Percentiles rank a stretch among this genome's conserved stretches.
phyloP scores from a whole-genome alignment of 1,284 basidiomycete genomes.

The Pyrrhoderma lamaoense region DNA sequence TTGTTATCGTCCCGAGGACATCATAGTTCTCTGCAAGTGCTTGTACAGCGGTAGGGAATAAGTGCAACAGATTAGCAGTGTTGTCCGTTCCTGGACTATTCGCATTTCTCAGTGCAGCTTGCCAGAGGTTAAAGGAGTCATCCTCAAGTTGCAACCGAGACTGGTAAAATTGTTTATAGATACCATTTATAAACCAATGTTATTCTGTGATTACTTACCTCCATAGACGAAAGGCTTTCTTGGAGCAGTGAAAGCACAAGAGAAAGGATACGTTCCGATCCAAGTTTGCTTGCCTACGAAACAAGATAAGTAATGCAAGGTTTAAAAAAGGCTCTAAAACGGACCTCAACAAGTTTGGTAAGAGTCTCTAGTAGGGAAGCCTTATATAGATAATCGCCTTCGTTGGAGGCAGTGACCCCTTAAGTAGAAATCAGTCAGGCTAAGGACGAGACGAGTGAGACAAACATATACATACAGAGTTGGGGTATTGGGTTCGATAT shows the following conservation, averaged over 20 bases:
- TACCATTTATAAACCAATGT: neutral
- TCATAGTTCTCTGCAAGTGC: constrained; percentile 70
- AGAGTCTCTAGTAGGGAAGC: constrained; percentile 65
- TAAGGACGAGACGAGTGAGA: neutral
- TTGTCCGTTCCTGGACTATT: constrained; percentile 43
- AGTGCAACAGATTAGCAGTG: constrained; percentile 50
- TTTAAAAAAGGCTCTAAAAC: neutral
- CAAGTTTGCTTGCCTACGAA: constrained; percentile 51
- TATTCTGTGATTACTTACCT: neutral
- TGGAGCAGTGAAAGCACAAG: constrained; percentile 71
- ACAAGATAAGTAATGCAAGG: neutral
- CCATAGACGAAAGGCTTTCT: constrained; percentile 52
- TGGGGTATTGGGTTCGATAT: constrained; percentile 66
- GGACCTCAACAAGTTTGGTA: constrained; percentile 64
- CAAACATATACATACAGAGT: constrained; percentile 51
- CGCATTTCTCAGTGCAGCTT: constrained; percentile 64
- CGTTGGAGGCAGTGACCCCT: constrained; percentile 49
- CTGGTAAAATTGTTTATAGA: neutral
- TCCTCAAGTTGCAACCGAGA: constrained; percentile 66
- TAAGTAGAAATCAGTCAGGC: constrained; percentile 22
- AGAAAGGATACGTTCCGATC: constrained; percentile 47
- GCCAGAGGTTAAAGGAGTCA: constrained; percentile 75
- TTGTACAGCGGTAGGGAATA: constrained; percentile 59
- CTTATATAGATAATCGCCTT: constrained; percentile 77
- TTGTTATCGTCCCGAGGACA: constrained; percentile 57